Evolutionary conservation across 1,139 yeast species (phyloP), one percentile per base, ranked within the genome.

Genomic region (Candida gigantensis): DNA sequence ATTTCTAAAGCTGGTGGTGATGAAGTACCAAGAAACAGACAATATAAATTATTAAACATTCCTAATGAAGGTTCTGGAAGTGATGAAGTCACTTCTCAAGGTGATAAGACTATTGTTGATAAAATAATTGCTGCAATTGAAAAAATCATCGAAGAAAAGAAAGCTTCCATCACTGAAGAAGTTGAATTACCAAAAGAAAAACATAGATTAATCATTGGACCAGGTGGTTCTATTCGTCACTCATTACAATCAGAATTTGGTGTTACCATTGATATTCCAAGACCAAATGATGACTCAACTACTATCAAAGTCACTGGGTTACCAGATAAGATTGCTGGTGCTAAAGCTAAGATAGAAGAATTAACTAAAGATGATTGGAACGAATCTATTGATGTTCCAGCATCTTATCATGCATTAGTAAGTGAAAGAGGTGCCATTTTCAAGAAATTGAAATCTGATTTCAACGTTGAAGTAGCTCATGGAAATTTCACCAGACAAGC

Each of bases 1-100:
- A 79, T 90, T 43, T 57, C 77, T 39, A 77, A 77, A 41, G 96
- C 97, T 32, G 96, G 96, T 46, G 95, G 90, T 35, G 83, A 73
- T 35, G 66, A 64, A 39, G 51, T 68, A 29, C 64, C 74, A 31
- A 60, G 72, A 52, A 52, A 59, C 38, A 72, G 70, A 44, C 75
- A 75, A 52, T 61, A 71, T 51, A 78, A 81, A 54, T 70, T 82
- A 46, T 73, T 92, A 47, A 81, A 79, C 42, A 77, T 92, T 48
- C 97, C 98, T 36, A 74, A 79, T 39, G 82, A 80, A 46, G 82
- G 79, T 28, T 71, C 84, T 28, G 82, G 74, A n/a, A 72, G 81
- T 11, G 74, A 74, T 27, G 73, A 72, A 34, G 74, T 94, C 49
- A 74, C 75, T 35, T 77, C 85, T 28, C 73, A 77, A 51, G 99